Conservation (phyloP, 192 early-diverging fungal species). For the Gigaspora rosea region DNA sequence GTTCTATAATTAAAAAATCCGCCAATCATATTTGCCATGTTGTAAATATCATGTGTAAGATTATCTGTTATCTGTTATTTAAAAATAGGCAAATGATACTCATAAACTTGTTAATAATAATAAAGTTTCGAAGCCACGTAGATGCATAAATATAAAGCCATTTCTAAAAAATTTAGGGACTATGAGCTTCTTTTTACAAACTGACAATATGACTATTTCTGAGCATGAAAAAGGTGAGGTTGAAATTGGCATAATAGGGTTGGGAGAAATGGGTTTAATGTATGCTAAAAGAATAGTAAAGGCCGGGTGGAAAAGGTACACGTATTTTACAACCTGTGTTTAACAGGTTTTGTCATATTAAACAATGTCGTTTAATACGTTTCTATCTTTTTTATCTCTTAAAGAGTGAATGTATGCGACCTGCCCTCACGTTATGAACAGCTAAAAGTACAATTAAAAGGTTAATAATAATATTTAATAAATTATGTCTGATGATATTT, state of each 20-base stretch:
- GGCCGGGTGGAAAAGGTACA: constrained; percentile 79
- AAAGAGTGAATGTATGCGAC: constrained; percentile 87
- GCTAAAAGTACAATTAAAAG: constrained; percentile 62
- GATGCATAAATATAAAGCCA: no score
- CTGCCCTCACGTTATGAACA: constrained; percentile 71
- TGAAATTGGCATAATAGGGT: constrained; percentile 91
- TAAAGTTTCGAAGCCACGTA: no score
- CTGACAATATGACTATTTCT: neutral
- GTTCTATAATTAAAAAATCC: no score
- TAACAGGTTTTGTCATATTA: neutral
- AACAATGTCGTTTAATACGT: neutral
- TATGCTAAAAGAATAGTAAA: constrained; percentile 74
- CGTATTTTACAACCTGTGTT: neutral
- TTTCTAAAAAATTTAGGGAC: no score
- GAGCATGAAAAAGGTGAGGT: constrained; percentile 47
- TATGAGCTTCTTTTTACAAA: no score
- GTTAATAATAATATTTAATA: constrained; percentile 36
- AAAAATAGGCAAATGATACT: no score
- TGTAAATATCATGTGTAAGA: no score
- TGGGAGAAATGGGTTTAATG: constrained; percentile 93
- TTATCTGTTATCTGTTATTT: no score
- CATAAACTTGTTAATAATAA: no score
- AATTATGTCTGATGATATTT: neutral
- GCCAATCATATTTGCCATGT: no score
- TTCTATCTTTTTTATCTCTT: neutral